Percentiles rank a stretch among this genome's conserved stretches.
Conservation (phyloP, 2,329 filamentous ascomycete species). For the Pestalotiopsis sp. region DNA sequence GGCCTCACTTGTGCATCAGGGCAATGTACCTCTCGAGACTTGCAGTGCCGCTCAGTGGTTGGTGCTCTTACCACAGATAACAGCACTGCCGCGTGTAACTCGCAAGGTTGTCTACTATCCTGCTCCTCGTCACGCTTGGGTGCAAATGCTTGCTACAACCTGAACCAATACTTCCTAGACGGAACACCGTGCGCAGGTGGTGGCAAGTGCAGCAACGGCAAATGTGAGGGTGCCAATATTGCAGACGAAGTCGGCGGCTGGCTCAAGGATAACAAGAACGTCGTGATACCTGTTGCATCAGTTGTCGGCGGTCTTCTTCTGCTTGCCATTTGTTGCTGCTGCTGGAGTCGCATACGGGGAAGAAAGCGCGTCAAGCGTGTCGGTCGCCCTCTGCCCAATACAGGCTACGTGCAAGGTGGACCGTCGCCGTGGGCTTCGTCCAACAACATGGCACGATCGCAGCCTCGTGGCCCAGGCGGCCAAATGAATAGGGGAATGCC, state of each 20-base stretch:
- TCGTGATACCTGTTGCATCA: constrained; percentile 78
- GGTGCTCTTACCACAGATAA: constrained; percentile 72
- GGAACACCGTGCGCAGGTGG: constrained; percentile 82
- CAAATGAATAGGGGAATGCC: neutral
- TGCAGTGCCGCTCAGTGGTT: constrained; percentile 85
- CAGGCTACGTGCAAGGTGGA: constrained; percentile 23
- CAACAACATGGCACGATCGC: constrained; percentile 7
- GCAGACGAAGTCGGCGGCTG: constrained; percentile 71
- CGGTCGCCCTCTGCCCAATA: constrained; percentile 23
- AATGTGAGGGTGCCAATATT: constrained; percentile 70
- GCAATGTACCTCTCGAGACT: constrained; percentile 89
- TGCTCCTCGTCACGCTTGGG: constrained; percentile 73
- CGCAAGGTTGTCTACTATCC: constrained; percentile 70
- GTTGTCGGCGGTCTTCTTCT: constrained; percentile 74
- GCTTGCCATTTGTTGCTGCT: constrained; percentile 68
- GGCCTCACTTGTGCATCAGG: constrained; percentile 82
- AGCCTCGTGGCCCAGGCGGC: neutral
- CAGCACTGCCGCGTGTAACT: constrained; percentile 78
- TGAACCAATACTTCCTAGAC: constrained; percentile 92
- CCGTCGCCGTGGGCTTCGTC: constrained; percentile 10
- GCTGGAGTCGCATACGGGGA: constrained; percentile 55
- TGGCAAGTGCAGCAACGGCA: constrained; percentile 76
- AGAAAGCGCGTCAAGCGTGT: constrained; percentile 26
- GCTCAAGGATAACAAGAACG: constrained; percentile 73
- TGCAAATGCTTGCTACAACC: constrained; percentile 64